Conservation (phyloP, 768 basidiomycete genomes). For the Multifurca ochricompacta region DNA sequence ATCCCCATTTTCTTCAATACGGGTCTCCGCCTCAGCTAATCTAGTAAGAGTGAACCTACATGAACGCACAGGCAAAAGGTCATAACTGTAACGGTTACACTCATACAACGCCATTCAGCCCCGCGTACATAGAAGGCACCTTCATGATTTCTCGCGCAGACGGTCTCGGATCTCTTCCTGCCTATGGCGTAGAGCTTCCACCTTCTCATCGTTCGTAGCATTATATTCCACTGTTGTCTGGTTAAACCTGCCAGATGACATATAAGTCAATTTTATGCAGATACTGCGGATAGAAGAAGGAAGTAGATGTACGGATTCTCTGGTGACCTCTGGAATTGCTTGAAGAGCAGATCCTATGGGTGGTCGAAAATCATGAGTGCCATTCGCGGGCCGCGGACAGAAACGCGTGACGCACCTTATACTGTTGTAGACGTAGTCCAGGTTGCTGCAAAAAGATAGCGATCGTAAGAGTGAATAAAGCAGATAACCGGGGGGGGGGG, state of each 20-base stretch:
- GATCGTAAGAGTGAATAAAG: not conserved
- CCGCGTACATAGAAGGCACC: not conserved
- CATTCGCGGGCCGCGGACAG: conserved; percentile 1
- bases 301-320: conserved; percentile 84
- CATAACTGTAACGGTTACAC: not conserved
- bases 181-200: conserved; percentile 64
- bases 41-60: not conserved
- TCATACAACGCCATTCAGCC: not conserved
- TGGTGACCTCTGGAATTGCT: conserved; percentile 93
- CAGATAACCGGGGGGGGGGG: conserved; percentile 17
- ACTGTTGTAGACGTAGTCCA: conserved; percentile 85
- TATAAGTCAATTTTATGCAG: not conserved
- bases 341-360: conserved; percentile 71
- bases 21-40: too few relatives aligned
- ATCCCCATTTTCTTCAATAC: too few relatives aligned
- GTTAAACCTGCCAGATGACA: conserved; percentile 57
- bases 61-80: not conserved
- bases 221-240: conserved; percentile 74
- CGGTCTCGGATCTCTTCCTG: conserved; percentile 57
- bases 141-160: conserved; percentile 35
- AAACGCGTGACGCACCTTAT: conserved; percentile 45
- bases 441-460: conserved; percentile 50
- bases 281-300: not conserved
- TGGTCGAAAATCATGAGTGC: not conserved
- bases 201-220: conserved; percentile 79